Evolutionary conservation across 106 monocot genomes (phyloP).

Genomic region (Phalaenopsis aphrodite): DNA sequence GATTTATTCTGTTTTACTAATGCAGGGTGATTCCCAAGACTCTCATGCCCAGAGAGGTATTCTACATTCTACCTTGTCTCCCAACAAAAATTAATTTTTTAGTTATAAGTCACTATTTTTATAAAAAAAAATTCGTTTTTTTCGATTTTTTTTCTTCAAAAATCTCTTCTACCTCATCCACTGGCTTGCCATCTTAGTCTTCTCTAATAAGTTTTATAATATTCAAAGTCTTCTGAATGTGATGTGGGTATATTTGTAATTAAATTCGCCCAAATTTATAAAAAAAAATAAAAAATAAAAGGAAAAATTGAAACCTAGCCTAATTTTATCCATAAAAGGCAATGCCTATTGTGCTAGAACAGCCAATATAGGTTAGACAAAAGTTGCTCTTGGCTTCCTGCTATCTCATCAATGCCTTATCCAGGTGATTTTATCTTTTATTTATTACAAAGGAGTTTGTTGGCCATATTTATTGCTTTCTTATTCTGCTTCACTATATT

Average conservation of each 20-base stretch:
- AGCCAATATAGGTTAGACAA: not conserved
- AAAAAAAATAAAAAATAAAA: not conserved
- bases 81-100: not conserved
- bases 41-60: constrained; percentile 74
- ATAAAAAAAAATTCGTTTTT: not conserved
- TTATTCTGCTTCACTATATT: not conserved
- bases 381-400: not conserved
- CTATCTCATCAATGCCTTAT: not conserved
- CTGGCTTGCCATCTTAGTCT: too few species aligned
- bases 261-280: not conserved
- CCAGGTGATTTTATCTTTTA: not conserved
- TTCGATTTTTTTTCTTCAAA: not conserved
- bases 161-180: not conserved
- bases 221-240: too few species aligned
- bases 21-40: constrained; percentile 82
- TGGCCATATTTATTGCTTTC: not conserved
- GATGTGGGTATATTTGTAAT: too few species aligned
- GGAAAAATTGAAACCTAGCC: not conserved
- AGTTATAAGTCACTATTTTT: not conserved
- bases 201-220: too few species aligned
- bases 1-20: not conserved
- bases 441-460: not conserved
- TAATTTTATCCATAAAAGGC: not conserved
- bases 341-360: not conserved
- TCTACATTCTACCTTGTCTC: not conserved